Percentiles rank a stretch among this genome's conserved stretches.
Conservation (phyloP, 495 filamentous ascomycete genomes). For the Ramalina intermedia region DNA sequence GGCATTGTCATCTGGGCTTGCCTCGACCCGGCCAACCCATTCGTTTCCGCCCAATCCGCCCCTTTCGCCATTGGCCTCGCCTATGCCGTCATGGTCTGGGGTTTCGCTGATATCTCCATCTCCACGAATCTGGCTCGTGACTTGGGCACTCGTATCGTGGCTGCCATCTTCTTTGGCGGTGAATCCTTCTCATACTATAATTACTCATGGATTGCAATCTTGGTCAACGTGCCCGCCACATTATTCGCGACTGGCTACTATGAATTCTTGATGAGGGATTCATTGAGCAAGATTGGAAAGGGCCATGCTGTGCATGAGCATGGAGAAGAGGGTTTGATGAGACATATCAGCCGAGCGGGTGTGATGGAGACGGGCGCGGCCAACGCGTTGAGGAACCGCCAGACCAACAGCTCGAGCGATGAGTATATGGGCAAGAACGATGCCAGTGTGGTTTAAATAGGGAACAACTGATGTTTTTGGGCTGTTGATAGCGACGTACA, state of each 20-base stretch:
- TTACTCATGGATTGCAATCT: constrained; percentile 34
- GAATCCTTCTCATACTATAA: constrained; percentile 31
- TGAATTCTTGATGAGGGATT: constrained; percentile 37
- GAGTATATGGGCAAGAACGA: background rate
- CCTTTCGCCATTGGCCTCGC: constrained; percentile 37
- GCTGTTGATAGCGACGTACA: no score
- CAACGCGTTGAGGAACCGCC: constrained; percentile 4
- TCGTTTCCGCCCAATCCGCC: constrained; percentile 27
- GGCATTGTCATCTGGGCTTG: constrained; percentile 38
- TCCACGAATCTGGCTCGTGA: constrained; percentile 38
- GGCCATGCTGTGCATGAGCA: constrained; percentile 33
- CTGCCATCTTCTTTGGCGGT: constrained; percentile 38
- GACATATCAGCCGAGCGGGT: constrained; percentile 30
- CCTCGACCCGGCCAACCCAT: constrained; percentile 40
- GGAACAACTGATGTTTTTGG: no score
- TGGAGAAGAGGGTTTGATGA: constrained; percentile 33
- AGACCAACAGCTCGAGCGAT: constrained; percentile 3
- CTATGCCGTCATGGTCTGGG: constrained; percentile 36
- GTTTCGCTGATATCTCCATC: constrained; percentile 32
- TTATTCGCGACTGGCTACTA: constrained; percentile 36
- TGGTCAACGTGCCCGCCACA: constrained; percentile 39
- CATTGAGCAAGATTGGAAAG: constrained; percentile 29
- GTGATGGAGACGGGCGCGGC: constrained; percentile 11
- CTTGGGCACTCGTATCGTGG: constrained; percentile 37
- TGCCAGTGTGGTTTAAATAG: no score